Conservation (phyloP, 257 asterid species). For the Solanum corneliomulleri region DNA sequence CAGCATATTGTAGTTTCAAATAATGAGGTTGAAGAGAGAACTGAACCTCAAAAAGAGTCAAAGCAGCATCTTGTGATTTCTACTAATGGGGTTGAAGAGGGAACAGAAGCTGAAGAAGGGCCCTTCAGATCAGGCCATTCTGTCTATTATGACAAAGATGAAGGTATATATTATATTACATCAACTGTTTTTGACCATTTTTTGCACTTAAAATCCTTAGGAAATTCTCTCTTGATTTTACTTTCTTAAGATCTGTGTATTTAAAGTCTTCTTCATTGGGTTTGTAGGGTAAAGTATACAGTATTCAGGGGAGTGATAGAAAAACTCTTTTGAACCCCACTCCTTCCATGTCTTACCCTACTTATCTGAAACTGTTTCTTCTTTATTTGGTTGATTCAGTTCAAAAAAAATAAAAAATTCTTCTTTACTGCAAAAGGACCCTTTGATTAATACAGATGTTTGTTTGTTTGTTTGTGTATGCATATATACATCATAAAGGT, state of each 20-base stretch:
- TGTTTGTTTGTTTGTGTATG: neutral
- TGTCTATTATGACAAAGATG: conserved; percentile 47
- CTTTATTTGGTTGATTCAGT: neutral
- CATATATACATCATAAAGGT: neutral
- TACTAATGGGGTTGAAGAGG: neutral
- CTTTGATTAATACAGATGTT: neutral
- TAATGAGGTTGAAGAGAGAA: neutral
- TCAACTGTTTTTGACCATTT: neutral
- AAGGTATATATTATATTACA: conserved; percentile 25
- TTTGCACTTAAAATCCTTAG: neutral
- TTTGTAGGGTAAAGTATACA: conserved; percentile 1
- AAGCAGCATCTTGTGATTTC: neutral
- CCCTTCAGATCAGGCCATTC: conserved; percentile 14
- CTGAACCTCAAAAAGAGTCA: conserved; percentile 12
- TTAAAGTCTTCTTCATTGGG: neutral
- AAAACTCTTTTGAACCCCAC: conserved; percentile 16
- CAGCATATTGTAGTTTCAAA: neutral
- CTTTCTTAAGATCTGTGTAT: neutral
- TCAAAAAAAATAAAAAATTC: neutral
- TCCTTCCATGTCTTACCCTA: neutral
- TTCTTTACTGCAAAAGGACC: neutral
- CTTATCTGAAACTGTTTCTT: neutral
- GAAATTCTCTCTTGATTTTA: neutral
- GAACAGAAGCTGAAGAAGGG: conserved; percentile 13
- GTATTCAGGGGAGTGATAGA: neutral